phyloP scores from a whole-genome alignment of 1,284 basidiomycete genomes.

The Irpex lacteus region DNA sequence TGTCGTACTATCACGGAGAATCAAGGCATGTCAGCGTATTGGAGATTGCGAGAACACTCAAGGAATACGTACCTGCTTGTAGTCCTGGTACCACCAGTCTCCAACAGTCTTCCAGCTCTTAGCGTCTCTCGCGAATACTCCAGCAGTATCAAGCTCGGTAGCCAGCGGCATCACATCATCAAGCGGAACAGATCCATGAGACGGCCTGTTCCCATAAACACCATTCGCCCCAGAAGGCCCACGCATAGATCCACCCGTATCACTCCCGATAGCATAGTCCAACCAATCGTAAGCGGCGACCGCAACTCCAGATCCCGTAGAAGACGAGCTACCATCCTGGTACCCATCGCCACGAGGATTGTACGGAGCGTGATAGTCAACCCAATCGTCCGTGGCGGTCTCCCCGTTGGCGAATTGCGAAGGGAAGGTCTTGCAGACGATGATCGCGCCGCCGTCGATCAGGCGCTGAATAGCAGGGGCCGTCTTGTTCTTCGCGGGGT shows the following conservation, averaged over 20 bases:
- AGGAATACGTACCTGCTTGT: slow-evolving; percentile 21
- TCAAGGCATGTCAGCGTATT: slow-evolving; percentile 18
- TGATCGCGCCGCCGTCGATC: slow-evolving; percentile 44
- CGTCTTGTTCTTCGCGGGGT: slow-evolving; percentile 33
- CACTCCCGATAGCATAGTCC: slow-evolving; percentile 39
- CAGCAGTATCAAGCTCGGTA: slow-evolving; percentile 31
- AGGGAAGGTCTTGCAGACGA: slow-evolving; percentile 52
- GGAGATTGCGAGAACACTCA: slow-evolving; percentile 8
- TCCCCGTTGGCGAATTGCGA: slow-evolving; percentile 58
- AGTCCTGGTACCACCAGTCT: slow-evolving; percentile 31
- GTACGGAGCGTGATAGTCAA: slow-evolving; percentile 51
- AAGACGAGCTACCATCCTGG: slow-evolving; percentile 39
- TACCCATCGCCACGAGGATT: slow-evolving; percentile 55
- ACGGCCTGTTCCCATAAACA: slow-evolving; percentile 36
- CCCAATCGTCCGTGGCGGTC: slow-evolving; percentile 48
- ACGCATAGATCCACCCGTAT: slow-evolving; percentile 41
- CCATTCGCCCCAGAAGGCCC: slow-evolving; percentile 40
- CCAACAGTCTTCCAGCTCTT: slow-evolving; percentile 26
- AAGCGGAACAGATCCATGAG: slow-evolving; percentile 34
- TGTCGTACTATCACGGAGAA: slow-evolving; percentile 23
- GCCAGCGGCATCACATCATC: slow-evolving; percentile 39
- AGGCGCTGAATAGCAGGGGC: slow-evolving; percentile 44
- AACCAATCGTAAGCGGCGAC: slow-evolving; percentile 38
- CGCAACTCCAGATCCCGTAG: slow-evolving; percentile 38
- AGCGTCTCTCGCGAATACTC: slow-evolving; percentile 29